A percentile compares a stretch with the other conserved stretches of the same genome.
Conservation (phyloP, 108 stramenopile species). For the Stephanodiscus minutulus region DNA sequence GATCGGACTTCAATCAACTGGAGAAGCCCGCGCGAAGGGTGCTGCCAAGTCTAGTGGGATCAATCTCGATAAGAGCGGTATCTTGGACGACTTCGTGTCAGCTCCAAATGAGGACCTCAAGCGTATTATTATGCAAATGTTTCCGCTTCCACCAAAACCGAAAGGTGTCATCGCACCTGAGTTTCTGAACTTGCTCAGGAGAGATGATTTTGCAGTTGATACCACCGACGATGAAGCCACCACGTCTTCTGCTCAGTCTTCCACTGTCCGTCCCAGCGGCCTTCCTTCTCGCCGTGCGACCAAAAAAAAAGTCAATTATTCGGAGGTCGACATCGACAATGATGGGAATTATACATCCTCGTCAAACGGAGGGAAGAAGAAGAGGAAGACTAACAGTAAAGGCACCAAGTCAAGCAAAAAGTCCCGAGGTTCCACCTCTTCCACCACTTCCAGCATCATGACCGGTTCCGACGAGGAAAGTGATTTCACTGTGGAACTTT, state of each 20-base stretch:
- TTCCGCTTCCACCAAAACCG: constrained; percentile 44
- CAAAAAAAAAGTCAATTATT: neutral
- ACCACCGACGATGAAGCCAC: constrained; percentile 3
- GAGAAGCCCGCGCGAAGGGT: constrained; percentile 59
- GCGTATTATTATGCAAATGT: constrained; percentile 33
- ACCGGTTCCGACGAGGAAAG: constrained; percentile 5
- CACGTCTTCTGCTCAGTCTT: neutral
- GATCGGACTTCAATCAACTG: constrained; percentile 72
- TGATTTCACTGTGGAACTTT: constrained; percentile 16
- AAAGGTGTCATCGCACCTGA: constrained; percentile 37
- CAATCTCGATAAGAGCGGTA: constrained; percentile 23
- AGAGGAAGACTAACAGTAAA: neutral
- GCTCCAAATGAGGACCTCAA: constrained; percentile 49
- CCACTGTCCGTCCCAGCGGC: neutral
- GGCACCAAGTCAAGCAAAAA: constrained; percentile 12
- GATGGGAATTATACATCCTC: constrained; percentile 10
- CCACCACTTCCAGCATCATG: neutral
- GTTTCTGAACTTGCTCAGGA: constrained; percentile 29
- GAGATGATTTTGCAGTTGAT: constrained; percentile 11
- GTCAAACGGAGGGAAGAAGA: constrained; percentile 1
- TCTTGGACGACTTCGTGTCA: constrained; percentile 40
- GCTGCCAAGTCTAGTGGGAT: constrained; percentile 39
- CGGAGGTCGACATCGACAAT: constrained; percentile 1
- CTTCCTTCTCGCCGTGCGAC: neutral
- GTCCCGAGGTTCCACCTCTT: neutral